Percentiles rank a stretch among this genome's conserved stretches.
These are phyloP conservation scores for Rhynchospora tenuis DNA, from an alignment of 176 grass and related monocot species.

Conservation along the genomic window DNA sequence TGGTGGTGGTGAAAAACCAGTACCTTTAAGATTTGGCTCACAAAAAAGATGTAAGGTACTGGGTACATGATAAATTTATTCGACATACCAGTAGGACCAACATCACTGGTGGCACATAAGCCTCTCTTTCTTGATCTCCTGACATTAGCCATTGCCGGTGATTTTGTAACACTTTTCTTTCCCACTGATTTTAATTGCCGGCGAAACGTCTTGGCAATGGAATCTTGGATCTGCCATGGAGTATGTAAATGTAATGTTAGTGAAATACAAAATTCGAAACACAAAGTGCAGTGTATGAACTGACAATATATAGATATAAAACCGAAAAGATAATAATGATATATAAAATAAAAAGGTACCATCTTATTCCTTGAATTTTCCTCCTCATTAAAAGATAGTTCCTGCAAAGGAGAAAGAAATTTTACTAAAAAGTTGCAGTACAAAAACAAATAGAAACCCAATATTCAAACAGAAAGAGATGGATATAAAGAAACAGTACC, in stretches of 20 bases:
- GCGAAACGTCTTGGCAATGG: constrained; percentile 33
- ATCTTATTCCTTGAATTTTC: constrained; percentile 56
- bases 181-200: constrained; percentile 23
- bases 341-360: constrained; percentile 32
- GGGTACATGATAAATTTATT: neutral
- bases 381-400: constrained; percentile 61
- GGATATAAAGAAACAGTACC: constrained; percentile 24
- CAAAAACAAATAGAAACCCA: neutral
- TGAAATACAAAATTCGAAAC: neutral
- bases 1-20: neutral
- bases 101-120: neutral
- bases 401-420: constrained; percentile 26
- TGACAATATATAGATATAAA: neutral
- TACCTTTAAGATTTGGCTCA: neutral
- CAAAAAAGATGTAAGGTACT: neutral
- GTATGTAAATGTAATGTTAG: neutral
- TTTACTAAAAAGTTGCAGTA: neutral
- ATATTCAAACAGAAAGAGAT: neutral
- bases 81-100: neutral
- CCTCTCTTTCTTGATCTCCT: constrained; percentile 10
- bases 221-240: constrained; percentile 30
- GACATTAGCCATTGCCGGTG: neutral
- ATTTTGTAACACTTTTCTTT: constrained; percentile 15
- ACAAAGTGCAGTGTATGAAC: neutral
- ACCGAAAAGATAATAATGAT: neutral